Evolutionary conservation across 1,284 basidiomycete genomes (phyloP), one percentile per base, ranked within the genome.

Genomic region (Rhodotorula sp.): DNA sequence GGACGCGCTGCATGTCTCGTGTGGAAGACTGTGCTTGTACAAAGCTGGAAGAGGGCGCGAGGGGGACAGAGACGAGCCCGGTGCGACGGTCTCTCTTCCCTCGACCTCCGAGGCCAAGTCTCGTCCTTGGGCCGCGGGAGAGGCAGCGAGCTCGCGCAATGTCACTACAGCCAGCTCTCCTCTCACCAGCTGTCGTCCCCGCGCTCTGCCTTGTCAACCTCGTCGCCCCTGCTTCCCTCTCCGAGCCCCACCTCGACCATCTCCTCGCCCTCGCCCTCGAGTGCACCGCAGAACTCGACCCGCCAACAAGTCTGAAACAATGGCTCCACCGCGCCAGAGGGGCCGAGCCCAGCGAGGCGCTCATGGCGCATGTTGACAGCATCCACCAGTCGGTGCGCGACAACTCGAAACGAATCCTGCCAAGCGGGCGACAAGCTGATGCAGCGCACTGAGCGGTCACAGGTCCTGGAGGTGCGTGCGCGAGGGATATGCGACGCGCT

Each of bases 131-230:
- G n/a, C n/a, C 44, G 3, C 44, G 44, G 21, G 44, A 12, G 44
- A 12, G 21, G 13, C 5, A 21, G 21, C 7, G 44, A 8, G 44
- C 15, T 4, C 44, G 44, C 44, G 44, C 44, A 17, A 44, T 54
- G 29, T 29, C 19, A 12, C 34, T 21, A 17, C n/a, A n/a, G 12
- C 1, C 57, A 29, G 57, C 36, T 19, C 34, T 29, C 2, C 59
- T 41, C 17, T 22, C 32, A 9, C n/a, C 46, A 4, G 39, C 56
- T 0, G 44, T 60, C 4, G 9, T 73, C 44, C 58, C 72, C 0
- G 53, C 53, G 15, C 29, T 75, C 17, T 13, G 51, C 50, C 59
- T 73, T 56, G 44, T 75, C 53, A 32, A 36, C 5, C 54, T 62
- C 54, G 29, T 70, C 44, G 56, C 66, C 27, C 17, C 44, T 37